phyloP scores from a whole-genome alignment of 768 basidiomycete species.

The Chalciporus sphaerocephalus region DNA sequence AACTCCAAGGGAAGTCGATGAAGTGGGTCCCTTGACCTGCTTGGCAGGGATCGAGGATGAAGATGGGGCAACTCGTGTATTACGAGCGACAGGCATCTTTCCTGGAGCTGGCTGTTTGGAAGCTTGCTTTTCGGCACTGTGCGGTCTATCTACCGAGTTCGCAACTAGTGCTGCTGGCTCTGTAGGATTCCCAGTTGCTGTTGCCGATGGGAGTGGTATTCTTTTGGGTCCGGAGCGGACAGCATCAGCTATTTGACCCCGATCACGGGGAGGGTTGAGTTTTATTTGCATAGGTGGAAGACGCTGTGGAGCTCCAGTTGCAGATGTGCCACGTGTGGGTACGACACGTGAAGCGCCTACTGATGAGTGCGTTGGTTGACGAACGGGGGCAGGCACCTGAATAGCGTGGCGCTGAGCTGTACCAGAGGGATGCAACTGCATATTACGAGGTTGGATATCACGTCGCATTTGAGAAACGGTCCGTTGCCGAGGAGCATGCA shows the following conservation, averaged over 20 bases:
- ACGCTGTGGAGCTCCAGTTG: slow-evolving; percentile 22
- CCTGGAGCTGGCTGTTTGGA: slow-evolving; percentile 11
- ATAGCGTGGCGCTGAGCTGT: slow-evolving; percentile 18
- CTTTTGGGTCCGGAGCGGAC: slow-evolving; percentile 27
- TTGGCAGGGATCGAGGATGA: slow-evolving; percentile 11
- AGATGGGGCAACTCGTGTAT: slow-evolving; percentile 3
- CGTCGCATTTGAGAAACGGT: slow-evolving; percentile 18
- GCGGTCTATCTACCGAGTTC: slow-evolving; percentile 1
- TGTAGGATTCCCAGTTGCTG: neutral
- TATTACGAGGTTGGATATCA: slow-evolving; percentile 11
- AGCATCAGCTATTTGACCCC: slow-evolving; percentile 25
- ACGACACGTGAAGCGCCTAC: slow-evolving; percentile 1
- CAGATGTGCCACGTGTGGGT: slow-evolving; percentile 1
- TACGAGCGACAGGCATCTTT: slow-evolving; percentile 9
- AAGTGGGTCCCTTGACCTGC: neutral
- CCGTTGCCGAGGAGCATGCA: slow-evolving; percentile 16
- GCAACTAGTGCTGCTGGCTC: slow-evolving; percentile 2
- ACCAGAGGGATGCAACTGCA: slow-evolving; percentile 18
- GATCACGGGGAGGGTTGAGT: slow-evolving; percentile 17
- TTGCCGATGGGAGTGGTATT: slow-evolving; percentile 26
- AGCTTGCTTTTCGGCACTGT: slow-evolving; percentile 1
- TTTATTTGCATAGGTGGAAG: slow-evolving; percentile 24
- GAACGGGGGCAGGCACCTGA: slow-evolving; percentile 10
- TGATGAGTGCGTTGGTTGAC: slow-evolving; percentile 8
- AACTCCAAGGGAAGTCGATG: neutral